Percentiles rank a stretch among this genome's conserved stretches.
phyloP scores from a whole-genome alignment of 2,329 filamentous ascomycete species.

The Arthroderma sp. region DNA sequence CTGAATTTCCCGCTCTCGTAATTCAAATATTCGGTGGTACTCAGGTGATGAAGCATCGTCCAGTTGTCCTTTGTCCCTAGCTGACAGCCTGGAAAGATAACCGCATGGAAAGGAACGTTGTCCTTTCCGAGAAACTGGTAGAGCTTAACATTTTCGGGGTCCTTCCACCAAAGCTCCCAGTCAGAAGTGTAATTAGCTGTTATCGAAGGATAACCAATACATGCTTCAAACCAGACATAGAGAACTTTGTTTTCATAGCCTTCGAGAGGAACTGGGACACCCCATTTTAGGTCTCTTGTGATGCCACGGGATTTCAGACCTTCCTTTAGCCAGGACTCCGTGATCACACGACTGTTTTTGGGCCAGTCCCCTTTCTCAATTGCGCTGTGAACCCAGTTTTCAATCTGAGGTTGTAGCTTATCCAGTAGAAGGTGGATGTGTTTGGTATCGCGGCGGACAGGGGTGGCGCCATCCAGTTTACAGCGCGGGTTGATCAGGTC shows the following conservation, averaged over 20 bases:
- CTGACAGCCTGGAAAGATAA: constrained; percentile 71
- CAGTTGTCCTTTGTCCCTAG: constrained; percentile 69
- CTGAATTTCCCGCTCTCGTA: constrained; percentile 75
- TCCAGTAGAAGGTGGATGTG: constrained; percentile 85
- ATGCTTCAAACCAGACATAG: constrained; percentile 76
- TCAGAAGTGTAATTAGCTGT: constrained; percentile 68
- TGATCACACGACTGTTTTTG: constrained; percentile 32
- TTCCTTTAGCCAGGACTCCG: constrained; percentile 44
- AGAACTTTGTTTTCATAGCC: constrained; percentile 59
- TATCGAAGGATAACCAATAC: constrained; percentile 76
- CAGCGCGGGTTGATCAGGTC: constrained; percentile 75
- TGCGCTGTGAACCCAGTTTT: constrained; percentile 62
- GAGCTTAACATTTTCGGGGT: constrained; percentile 64
- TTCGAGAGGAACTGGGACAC: constrained; percentile 41
- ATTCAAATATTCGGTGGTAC: constrained; percentile 70
- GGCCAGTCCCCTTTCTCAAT: constrained; percentile 52
- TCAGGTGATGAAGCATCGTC: constrained; percentile 72
- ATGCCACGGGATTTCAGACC: constrained; percentile 69
- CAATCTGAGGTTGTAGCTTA: constrained; percentile 62
- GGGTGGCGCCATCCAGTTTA: constrained; percentile 77
- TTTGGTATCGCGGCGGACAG: constrained; percentile 68
- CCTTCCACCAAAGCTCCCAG: constrained; percentile 82
- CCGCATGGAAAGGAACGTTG: constrained; percentile 65
- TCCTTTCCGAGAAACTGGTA: constrained; percentile 88
- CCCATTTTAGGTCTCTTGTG: constrained; percentile 77